Base-by-base conservation (phyloP, 129 eudicot genomes). In the Helianthus tuberosus region DNA sequence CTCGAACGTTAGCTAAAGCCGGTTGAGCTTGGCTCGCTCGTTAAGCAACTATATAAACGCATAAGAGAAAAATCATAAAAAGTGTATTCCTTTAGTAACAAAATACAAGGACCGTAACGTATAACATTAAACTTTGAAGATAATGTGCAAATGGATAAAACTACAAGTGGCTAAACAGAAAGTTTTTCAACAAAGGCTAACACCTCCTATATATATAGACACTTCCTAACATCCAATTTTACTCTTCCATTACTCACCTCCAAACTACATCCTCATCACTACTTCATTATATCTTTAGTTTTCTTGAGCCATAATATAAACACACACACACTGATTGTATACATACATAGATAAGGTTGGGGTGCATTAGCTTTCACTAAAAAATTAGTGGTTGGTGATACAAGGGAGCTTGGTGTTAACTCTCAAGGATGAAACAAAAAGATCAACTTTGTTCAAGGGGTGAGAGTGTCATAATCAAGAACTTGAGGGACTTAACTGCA, bases 361-460 rank as follows among this genome's bases (percentile, higher is more conserved):
- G 20, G 70, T 62, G 51, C 14, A 32, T 36, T 51, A 63, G 38
- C 25, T 46, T 43, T 55, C 44, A 16, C 9, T 39, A 11, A 47
- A 27, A 44, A 29, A 48, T 23, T 46, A 60, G 59, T 72, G 68
- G 68, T 72, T 72, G 32, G 29, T 72, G 68, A 59, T 72, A 73
- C 20, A 67, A 76, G 49, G 41, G 41, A 70, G 64, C 36, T 52
- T 43, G 8, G 10, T 43, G 10, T 1, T 6, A 43, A 43, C 46
- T 43, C 9, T 43, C 10, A 32, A 53, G 47, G 59, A 66, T 79
- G 79, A 74, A 68, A 68, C 72, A 64, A 38, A 61, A 75, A 80
- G 84, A 75, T 10, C 80, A 80, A 39, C 64, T 32, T 51, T 68
- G 50, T 59, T 39, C 76, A 63, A 80, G 47, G 76, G 68, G 72